phyloP scores from a whole-genome alignment of 2,329 filamentous ascomycete genomes.

The Trichocomaceae sp. region DNA sequence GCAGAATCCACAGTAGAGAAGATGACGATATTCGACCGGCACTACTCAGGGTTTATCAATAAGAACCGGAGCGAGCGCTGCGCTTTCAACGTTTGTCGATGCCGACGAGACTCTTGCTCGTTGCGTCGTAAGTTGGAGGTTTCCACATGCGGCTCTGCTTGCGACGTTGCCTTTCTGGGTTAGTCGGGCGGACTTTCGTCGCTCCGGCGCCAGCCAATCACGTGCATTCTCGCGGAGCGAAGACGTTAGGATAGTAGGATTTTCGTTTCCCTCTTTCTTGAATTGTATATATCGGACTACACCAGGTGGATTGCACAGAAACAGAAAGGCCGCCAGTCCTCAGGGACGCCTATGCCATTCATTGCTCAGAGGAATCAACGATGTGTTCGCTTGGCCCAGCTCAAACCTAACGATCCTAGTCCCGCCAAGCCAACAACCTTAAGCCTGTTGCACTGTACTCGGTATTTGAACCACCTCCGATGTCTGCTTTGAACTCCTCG shows the following conservation, averaged over 20 bases:
- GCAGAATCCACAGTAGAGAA: not conserved
- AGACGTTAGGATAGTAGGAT: not conserved
- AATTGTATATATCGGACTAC: not conserved
- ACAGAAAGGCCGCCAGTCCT: not conserved
- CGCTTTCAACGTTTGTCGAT: not conserved
- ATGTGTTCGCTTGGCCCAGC: too few relatives aligned
- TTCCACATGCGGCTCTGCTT: slow-evolving; percentile 8
- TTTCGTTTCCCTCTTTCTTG: too few relatives aligned
- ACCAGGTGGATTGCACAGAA: not conserved
- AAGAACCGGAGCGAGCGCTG: not conserved
- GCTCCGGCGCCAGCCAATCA: slow-evolving; percentile 7
- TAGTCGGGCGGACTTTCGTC: slow-evolving; percentile 10
- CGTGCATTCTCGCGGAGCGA: not conserved
- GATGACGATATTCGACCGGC: not conserved
- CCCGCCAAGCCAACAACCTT: not conserved
- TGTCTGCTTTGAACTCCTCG: not conserved
- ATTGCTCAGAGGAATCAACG: too few relatives aligned
- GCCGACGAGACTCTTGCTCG: slow-evolving; percentile 10
- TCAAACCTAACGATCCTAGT: not conserved
- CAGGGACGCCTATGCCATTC: not conserved
- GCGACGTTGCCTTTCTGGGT: too few relatives aligned
- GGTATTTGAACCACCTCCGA: not conserved
- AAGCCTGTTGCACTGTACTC: too few relatives aligned
- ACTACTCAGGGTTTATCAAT: not conserved
- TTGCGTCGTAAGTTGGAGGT: not conserved